Evolutionary conservation across 2,329 filamentous ascomycete species (phyloP).

Genomic region (Aspergillus ustus): DNA sequence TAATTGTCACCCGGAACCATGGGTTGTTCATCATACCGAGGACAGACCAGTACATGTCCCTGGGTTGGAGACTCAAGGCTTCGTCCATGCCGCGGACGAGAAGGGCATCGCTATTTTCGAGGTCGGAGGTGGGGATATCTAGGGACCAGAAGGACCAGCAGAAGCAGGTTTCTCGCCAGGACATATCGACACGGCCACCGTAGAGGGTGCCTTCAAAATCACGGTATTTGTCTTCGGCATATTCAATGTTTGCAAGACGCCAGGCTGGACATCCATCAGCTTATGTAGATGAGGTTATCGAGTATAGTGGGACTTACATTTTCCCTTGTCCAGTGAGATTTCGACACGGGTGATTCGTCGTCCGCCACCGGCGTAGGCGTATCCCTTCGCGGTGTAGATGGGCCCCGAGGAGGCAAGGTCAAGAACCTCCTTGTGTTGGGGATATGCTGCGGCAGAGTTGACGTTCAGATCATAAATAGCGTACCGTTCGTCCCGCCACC

Average conservation of each 20-base stretch:
- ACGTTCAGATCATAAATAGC: constrained; percentile 91
- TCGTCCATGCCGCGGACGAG: constrained; percentile 90
- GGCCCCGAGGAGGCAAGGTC: constrained; percentile 52
- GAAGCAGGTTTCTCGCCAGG: constrained; percentile 79
- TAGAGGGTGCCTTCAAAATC: constrained; percentile 67
- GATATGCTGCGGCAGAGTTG: constrained; percentile 81
- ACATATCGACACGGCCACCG: constrained; percentile 78
- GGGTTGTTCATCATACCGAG: constrained; percentile 98
- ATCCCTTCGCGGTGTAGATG: constrained; percentile 73
- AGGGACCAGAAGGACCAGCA: constrained; percentile 94
- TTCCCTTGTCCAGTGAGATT: constrained; percentile 80
- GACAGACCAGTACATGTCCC: constrained; percentile 96
- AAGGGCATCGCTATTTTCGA: constrained; percentile 71
- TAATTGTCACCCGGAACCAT: constrained; percentile 83
- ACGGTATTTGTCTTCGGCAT: constrained; percentile 85
- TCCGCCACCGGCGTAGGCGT: constrained; percentile 89
- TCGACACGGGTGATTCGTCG: constrained; percentile 81
- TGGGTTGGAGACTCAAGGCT: constrained; percentile 80
- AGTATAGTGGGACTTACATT: constrained; percentile 45
- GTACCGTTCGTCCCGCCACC: constrained; percentile 88
- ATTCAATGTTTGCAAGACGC: constrained; percentile 76
- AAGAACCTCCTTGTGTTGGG: constrained; percentile 75
- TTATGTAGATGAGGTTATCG: background rate
- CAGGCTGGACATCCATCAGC: constrained; percentile 56
- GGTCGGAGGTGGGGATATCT: constrained; percentile 65